Evolutionary conservation across 192 early-diverging fungal genomes (phyloP).

Genomic region (Podila horticola): DNA sequence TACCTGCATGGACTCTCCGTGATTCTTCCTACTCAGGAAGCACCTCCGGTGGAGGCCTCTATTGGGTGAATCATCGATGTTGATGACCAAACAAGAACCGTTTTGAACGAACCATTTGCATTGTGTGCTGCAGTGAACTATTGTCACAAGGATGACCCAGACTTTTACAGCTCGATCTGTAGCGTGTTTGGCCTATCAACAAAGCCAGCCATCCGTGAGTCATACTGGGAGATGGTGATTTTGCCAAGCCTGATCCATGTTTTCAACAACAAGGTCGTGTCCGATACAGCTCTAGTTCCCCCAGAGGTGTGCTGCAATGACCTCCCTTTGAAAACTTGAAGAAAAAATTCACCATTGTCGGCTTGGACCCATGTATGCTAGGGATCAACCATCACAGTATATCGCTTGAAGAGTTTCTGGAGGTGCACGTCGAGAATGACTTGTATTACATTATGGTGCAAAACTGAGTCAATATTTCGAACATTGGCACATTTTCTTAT

Average conservation of each 20-base stretch:
- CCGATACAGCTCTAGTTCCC: background rate
- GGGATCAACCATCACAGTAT: slow-evolving; percentile 6
- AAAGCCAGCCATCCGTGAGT: slow-evolving; percentile 12
- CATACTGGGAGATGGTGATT: background rate
- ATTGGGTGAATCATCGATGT: slow-evolving; percentile 11
- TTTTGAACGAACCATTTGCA: slow-evolving; percentile 21
- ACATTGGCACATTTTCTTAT: too few species aligned
- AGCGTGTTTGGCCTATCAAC: background rate
- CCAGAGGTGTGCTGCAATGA: background rate
- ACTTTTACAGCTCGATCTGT: slow-evolving; percentile 17
- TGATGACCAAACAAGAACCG: background rate
- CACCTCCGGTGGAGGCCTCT: slow-evolving; percentile 24
- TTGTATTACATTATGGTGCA: too few species aligned
- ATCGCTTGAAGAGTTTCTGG: slow-evolving; percentile 20
- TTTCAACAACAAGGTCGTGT: background rate
- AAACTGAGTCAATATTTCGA: too few species aligned
- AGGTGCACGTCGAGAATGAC: slow-evolving; percentile 23
- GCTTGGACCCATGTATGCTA: background rate
- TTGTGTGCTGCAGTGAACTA: slow-evolving; percentile 28
- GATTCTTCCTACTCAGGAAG: background rate
- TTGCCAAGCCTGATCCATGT: background rate
- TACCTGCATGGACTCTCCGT: slow-evolving; percentile 15
- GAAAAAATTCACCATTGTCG: slow-evolving; percentile 17
- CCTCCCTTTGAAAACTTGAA: background rate
- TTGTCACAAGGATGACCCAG: slow-evolving; percentile 4